Evolutionary conservation across 208 protist species (phyloP).

Genomic region (Trichomonas vaginalis): DNA sequence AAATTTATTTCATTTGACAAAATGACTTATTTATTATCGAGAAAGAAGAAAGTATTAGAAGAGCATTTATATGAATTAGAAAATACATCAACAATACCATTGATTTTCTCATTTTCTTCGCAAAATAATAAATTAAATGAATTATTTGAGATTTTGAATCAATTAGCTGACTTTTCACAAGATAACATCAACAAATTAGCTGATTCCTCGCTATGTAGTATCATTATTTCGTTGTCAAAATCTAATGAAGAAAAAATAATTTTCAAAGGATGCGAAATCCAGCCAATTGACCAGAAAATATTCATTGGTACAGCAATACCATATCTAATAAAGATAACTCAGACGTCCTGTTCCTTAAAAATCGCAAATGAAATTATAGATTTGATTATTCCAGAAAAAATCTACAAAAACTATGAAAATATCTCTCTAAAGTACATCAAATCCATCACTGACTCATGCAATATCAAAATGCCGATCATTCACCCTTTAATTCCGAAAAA

Average conservation of each 20-base stretch:
- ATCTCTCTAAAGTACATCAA: neutral
- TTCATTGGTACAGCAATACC: neutral
- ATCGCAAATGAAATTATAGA: neutral
- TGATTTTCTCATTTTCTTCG: neutral
- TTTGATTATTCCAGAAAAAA: neutral
- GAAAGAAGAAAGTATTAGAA: neutral
- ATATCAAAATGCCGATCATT: neutral
- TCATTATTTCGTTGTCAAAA: neutral
- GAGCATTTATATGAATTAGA: neutral
- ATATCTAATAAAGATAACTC: neutral
- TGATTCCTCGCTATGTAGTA: neutral
- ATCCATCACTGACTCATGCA: neutral
- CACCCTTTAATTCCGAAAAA: neutral
- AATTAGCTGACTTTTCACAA: neutral
- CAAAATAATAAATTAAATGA: neutral
- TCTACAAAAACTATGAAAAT: neutral
- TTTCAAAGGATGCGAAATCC: neutral
- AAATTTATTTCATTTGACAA: neutral
- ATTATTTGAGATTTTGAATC: neutral
- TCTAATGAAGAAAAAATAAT: neutral
- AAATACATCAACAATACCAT: neutral
- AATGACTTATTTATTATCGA: neutral
- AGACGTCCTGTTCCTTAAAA: neutral
- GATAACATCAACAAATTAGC: neutral
- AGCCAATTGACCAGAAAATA: neutral